A percentile compares a stretch with the other conserved stretches of the same genome.
phyloP scores from a whole-genome alignment of 106 monocot species.

The Allium sativum region DNA sequence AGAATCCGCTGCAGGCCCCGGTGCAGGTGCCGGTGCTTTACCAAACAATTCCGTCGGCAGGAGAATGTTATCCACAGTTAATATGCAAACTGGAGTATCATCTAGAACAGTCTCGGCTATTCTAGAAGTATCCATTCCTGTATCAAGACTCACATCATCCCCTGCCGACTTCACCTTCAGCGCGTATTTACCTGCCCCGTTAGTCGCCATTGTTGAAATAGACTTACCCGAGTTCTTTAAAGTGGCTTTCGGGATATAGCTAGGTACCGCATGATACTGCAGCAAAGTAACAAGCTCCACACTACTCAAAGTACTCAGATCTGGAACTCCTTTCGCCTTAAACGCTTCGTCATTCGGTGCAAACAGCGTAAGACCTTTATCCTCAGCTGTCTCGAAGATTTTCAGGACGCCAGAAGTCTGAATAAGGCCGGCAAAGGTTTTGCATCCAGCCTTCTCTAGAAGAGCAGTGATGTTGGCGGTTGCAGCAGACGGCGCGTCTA shows the following conservation, averaged over 20 bases:
- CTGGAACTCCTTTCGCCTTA: conserved; percentile 56
- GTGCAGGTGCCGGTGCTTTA: conserved; percentile 28
- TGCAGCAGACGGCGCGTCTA: conserved; percentile 45
- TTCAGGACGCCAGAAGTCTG: conserved; percentile 72
- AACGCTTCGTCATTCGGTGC: conserved; percentile 95
- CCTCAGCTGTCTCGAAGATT: conserved; percentile 66
- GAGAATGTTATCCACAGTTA: conserved; percentile 54
- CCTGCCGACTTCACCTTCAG: conserved; percentile 39
- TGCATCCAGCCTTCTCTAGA: conserved; percentile 86
- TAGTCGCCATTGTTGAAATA: conserved; percentile 63
- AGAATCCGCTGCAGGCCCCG: conserved; percentile 14
- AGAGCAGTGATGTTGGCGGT: conserved; percentile 67
- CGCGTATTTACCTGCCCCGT: conserved; percentile 63
- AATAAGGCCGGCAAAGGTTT: conserved; percentile 68
- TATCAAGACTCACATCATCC: conserved; percentile 67
- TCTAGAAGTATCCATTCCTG: conserved; percentile 67
- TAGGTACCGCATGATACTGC: conserved; percentile 83
- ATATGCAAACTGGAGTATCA: conserved; percentile 46
- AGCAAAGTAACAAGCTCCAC: conserved; percentile 84
- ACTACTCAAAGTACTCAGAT: conserved; percentile 43
- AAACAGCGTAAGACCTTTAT: conserved; percentile 73
- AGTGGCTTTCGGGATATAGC: conserved; percentile 65
- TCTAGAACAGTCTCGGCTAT: conserved; percentile 65
- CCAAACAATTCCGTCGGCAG: conserved; percentile 58
- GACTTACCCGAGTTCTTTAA: conserved; percentile 29